Evolutionary conservation across 495 filamentous ascomycete species (phyloP).

Genomic region (Penicillium tannophilum): DNA sequence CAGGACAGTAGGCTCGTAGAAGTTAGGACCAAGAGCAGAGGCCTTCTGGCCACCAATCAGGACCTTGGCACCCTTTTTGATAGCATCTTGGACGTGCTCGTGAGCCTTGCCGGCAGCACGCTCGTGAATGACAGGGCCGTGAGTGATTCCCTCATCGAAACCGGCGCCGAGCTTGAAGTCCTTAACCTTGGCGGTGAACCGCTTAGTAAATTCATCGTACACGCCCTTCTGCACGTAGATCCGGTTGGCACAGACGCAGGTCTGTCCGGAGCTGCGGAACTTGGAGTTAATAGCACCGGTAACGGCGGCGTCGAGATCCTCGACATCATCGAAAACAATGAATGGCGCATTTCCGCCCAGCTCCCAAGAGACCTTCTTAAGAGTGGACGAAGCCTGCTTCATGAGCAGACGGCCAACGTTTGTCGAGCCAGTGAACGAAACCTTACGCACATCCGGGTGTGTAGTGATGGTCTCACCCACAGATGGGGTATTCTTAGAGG

Average conservation of each 20-base stretch:
- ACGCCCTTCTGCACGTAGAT: constrained; percentile 50
- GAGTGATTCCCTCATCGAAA: constrained; percentile 61
- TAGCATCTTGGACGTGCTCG: constrained; percentile 70
- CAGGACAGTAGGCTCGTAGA: constrained; percentile 71
- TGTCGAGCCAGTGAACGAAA: constrained; percentile 90
- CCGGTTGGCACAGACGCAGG: constrained; percentile 68
- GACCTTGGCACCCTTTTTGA: constrained; percentile 41
- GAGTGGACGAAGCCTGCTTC: constrained; percentile 75
- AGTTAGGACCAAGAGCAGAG: constrained; percentile 47
- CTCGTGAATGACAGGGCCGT: constrained; percentile 76
- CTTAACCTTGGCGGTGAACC: constrained; percentile 64
- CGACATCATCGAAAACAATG: constrained; percentile 81
- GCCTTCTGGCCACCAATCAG: constrained; percentile 19
- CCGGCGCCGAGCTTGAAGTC: constrained; percentile 69
- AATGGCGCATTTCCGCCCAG: constrained; percentile 88
- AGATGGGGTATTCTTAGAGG: constrained; percentile 68
- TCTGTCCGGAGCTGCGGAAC: constrained; percentile 54
- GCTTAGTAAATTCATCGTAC: constrained; percentile 34
- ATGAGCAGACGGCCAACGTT: constrained; percentile 85
- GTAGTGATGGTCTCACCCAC: constrained; percentile 73
- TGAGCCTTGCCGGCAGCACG: constrained; percentile 70
- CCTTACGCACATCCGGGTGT: constrained; percentile 70
- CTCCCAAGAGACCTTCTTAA: constrained; percentile 88
- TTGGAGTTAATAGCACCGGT: constrained; percentile 66
- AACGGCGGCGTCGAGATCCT: constrained; percentile 65